Evolutionary conservation across 2,329 filamentous ascomycete genomes (phyloP).

Genomic region (Aspergillus sp.): DNA sequence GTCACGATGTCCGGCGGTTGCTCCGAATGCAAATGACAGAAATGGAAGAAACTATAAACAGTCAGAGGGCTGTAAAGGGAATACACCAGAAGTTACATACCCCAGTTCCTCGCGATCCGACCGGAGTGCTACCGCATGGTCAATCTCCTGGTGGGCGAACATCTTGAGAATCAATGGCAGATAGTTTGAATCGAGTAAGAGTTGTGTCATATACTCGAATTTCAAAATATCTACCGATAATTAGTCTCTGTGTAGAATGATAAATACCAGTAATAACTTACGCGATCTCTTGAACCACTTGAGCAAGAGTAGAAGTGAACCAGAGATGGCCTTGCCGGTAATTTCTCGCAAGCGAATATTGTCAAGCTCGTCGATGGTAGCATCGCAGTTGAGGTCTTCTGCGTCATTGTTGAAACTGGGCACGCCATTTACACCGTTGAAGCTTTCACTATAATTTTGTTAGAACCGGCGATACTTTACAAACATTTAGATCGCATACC

Average conservation of each 20-base stretch:
- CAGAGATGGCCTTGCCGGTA: conserved; percentile 86
- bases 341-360: conserved; percentile 81
- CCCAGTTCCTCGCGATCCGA: conserved; percentile 80
- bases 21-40: conserved; percentile 74
- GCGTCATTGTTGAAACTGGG: conserved; percentile 19
- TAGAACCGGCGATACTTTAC: neutral
- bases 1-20: conserved; percentile 47
- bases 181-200: conserved; percentile 93
- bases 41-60: conserved; percentile 75
- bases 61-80: conserved; percentile 10
- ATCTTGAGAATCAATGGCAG: conserved; percentile 89
- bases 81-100: conserved; percentile 46
- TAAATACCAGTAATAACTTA: conserved; percentile 50
- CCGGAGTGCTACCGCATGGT: conserved; percentile 82
- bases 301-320: conserved; percentile 77
- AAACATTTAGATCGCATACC: conserved; percentile 40
- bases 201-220: conserved; percentile 91
- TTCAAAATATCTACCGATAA: conserved; percentile 73
- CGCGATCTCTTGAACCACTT: conserved; percentile 97
- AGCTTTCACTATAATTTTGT: conserved; percentile 23
- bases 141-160: conserved; percentile 90
- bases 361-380: conserved; percentile 72
- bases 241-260: conserved; percentile 8
- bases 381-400: conserved; percentile 31
- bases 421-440: conserved; percentile 27